These are phyloP conservation scores for Teratosphaeria epicoccoides DNA, from an alignment of 2,329 filamentous ascomycete genomes.

Conservation along the genomic window DNA sequence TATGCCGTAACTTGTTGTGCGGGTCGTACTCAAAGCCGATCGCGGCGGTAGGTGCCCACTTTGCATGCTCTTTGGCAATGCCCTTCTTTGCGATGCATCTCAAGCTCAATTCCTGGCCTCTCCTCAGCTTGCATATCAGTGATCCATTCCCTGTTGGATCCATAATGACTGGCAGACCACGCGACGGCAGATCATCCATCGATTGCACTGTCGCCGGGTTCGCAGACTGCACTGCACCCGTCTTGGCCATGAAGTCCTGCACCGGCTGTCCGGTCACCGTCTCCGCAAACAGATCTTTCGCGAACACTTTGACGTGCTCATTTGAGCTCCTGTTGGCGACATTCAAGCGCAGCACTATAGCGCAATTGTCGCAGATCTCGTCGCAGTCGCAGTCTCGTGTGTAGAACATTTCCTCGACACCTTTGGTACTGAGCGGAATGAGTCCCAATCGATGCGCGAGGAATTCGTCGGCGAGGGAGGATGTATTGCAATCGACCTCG, in stretches of 20 bases:
- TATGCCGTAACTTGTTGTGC: conserved; percentile 85
- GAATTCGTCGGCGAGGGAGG: conserved; percentile 94
- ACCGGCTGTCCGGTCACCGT: conserved; percentile 49
- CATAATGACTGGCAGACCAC: conserved; percentile 68
- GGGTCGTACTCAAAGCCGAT: conserved; percentile 98
- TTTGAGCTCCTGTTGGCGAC: conserved; percentile 60
- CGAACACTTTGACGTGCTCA: conserved; percentile 88
- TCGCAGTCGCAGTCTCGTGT: conserved; percentile 95
- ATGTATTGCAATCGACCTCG: conserved; percentile 84
- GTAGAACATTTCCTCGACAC: conserved; percentile 72
- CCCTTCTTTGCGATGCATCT: conserved; percentile 95
- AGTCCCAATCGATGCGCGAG: conserved; percentile 85
- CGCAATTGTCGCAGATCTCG: conserved; percentile 85
- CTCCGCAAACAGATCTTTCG: conserved; percentile 67
- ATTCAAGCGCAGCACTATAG: conserved; percentile 72
- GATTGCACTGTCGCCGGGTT: conserved; percentile 49
- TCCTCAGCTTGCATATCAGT: conserved; percentile 81
- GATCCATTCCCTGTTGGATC: conserved; percentile 73
- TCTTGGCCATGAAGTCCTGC: conserved; percentile 40
- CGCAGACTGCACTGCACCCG: not conserved
- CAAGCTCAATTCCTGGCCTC: conserved; percentile 80
- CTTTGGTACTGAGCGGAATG: conserved; percentile 75
- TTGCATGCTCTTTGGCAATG: conserved; percentile 96
- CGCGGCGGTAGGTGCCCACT: conserved; percentile 88
- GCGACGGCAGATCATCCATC: conserved; percentile 41